A percentile compares a stretch with the other conserved stretches of the same genome.
Conservation (phyloP, 169 alveolate genomes). For the Plasmodium knowlesi region DNA sequence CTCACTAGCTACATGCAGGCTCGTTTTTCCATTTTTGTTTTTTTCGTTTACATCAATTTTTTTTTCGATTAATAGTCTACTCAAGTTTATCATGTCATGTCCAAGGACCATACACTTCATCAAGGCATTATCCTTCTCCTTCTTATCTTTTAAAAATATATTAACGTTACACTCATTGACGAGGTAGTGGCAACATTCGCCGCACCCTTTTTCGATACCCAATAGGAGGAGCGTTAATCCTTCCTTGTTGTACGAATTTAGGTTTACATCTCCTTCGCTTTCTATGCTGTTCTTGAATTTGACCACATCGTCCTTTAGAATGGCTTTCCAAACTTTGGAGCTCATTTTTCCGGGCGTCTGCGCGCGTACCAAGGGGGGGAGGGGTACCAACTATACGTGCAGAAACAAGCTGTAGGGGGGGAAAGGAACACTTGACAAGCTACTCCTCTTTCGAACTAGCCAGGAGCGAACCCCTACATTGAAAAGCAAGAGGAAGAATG, state of each 20-base stretch:
- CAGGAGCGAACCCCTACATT: not conserved
- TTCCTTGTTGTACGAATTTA: conserved; percentile 48
- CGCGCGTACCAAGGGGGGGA: not conserved
- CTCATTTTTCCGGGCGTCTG: conserved; percentile 18
- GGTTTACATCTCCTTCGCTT: conserved; percentile 10
- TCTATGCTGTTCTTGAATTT: conserved; percentile 50
- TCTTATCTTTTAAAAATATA: conserved; percentile 68
- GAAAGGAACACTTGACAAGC: not conserved
- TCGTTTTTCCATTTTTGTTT: conserved; percentile 72
- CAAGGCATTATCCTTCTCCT: conserved; percentile 59
- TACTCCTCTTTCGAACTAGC: not conserved
- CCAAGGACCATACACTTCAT: conserved; percentile 72
- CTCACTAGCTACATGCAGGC: conserved; percentile 75
- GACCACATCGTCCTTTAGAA: conserved; percentile 59
- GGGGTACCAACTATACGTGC: too few species aligned
- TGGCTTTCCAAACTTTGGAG: conserved; percentile 37
- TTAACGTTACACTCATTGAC: conserved; percentile 46
- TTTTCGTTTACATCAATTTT: conserved; percentile 47
- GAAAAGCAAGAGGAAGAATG: not conserved
- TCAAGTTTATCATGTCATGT: conserved; percentile 33
- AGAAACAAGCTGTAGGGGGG: not conserved
- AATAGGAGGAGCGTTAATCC: conserved; percentile 43
- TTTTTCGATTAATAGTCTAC: conserved; percentile 55
- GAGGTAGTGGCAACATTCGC: conserved; percentile 50
- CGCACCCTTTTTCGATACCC: conserved; percentile 60